These are phyloP conservation scores for Suhomyces wounanorum DNA, from an alignment of 1,139 yeast species.

Conservation along the genomic window DNA sequence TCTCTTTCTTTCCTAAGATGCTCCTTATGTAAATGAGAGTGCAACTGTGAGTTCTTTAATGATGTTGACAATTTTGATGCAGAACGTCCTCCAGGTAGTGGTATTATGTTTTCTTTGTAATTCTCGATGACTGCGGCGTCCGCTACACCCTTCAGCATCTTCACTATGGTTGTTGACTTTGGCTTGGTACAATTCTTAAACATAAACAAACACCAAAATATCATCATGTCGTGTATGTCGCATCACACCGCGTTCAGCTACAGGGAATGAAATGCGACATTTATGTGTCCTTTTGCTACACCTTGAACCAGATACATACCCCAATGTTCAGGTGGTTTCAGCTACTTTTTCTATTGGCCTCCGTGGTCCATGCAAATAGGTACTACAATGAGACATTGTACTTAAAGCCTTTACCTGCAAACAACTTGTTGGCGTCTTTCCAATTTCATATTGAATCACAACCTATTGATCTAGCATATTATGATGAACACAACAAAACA, in stretches of 20 bases:
- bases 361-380: slow-evolving; percentile 10
- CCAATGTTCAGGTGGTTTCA: slow-evolving; percentile 4
- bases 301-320: background rate
- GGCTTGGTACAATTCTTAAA: background rate
- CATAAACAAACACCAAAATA: slow-evolving; percentile 2
- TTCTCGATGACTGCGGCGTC: slow-evolving; percentile 60
- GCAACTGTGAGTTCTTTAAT: slow-evolving; percentile 16
- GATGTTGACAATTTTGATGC: slow-evolving; percentile 58
- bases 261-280: background rate
- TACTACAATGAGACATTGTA: slow-evolving; percentile 58
- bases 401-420: slow-evolving; percentile 70
- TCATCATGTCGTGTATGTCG: slow-evolving; percentile 8
- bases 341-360: slow-evolving; percentile 5
- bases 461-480: slow-evolving; percentile 36
- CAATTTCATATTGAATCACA: slow-evolving; percentile 62
- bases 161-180: background rate
- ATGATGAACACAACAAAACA: slow-evolving; percentile 25
- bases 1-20: slow-evolving; percentile 38
- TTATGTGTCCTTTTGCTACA: background rate
- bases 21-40: slow-evolving; percentile 26
- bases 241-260: background rate
- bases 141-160: slow-evolving; percentile 3
- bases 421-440: slow-evolving; percentile 67
- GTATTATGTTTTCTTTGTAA: slow-evolving; percentile 80
- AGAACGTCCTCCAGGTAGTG: slow-evolving; percentile 69